A percentile compares a stretch with the other conserved stretches of the same genome.
Evolutionary conservation across 2,329 filamentous ascomycete genomes (phyloP).

Genomic region (Aureobasidium sp.): DNA sequence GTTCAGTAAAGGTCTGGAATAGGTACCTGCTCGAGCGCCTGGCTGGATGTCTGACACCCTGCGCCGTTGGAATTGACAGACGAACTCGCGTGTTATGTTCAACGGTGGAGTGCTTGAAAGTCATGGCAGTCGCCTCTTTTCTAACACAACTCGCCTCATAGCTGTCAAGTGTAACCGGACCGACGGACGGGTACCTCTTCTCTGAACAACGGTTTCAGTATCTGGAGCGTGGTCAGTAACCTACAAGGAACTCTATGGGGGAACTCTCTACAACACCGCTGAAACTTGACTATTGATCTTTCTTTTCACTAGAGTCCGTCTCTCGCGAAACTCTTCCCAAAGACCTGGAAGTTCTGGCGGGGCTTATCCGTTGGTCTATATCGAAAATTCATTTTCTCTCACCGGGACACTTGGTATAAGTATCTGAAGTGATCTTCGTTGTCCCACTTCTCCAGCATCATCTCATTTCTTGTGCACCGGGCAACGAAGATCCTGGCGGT

Average conservation of each 20-base stretch:
- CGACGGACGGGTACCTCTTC: background rate
- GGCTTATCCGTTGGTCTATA: conserved; percentile 2
- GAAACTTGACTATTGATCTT: conserved; percentile 15
- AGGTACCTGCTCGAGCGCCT: background rate
- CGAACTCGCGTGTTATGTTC: background rate
- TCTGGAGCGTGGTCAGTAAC: background rate
- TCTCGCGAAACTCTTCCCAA: conserved; percentile 1
- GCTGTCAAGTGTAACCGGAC: conserved; percentile 3
- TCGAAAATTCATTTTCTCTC: conserved; percentile 4
- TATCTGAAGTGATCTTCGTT: conserved; percentile 12
- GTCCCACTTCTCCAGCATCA: conserved; percentile 3
- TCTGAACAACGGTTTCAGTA: background rate
- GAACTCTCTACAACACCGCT: conserved; percentile 6
- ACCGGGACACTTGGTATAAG: conserved; percentile 6
- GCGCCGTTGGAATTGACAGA: conserved; percentile 7
- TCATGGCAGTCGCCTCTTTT: background rate
- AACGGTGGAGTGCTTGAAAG: background rate
- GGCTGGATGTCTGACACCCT: background rate
- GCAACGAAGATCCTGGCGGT: conserved; percentile 14
- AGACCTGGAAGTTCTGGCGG: background rate
- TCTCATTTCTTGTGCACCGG: conserved; percentile 11
- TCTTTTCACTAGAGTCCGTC: conserved; percentile 11
- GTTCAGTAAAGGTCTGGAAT: conserved; percentile 8
- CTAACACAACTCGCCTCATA: background rate
- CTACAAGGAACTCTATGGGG: conserved; percentile 7